phyloP scores from a whole-genome alignment of 2,329 filamentous ascomycete species.

The Scedosporium aurantiacum region DNA sequence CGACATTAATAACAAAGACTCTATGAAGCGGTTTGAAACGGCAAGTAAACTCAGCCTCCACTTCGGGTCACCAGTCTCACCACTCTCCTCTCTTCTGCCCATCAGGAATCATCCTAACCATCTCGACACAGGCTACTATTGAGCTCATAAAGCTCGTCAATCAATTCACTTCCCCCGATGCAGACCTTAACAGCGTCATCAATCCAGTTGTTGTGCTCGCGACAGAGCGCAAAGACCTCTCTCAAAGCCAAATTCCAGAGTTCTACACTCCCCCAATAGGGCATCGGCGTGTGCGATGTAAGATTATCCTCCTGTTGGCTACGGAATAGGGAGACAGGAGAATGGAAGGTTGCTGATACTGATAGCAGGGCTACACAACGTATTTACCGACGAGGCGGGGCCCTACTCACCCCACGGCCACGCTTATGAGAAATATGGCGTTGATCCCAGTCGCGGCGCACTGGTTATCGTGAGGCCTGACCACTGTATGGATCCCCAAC shows the following conservation, averaged over 20 bases:
- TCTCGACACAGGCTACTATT: background rate
- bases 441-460: constrained; percentile 37
- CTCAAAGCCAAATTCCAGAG: background rate
- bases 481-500: constrained; percentile 35
- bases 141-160: background rate
- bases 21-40: constrained; percentile 29
- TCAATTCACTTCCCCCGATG: background rate
- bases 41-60: constrained; percentile 17
- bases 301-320: background rate
- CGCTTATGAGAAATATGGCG: constrained; percentile 42
- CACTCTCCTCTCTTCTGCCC: background rate
- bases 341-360: background rate
- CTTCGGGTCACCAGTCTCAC: no score
- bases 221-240: background rate
- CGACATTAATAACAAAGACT: constrained; percentile 30
- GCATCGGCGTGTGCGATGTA: background rate
- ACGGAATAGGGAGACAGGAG: no score
- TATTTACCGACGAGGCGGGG: constrained; percentile 38
- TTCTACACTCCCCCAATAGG: background rate
- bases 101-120: no score
- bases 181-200: background rate
- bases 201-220: background rate
- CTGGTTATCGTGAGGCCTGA: constrained; percentile 51
- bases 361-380: constrained; percentile 36
- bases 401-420: constrained; percentile 37